phyloP scores from a whole-genome alignment of 2,329 filamentous ascomycete genomes.

The Clonostachys byssicola region DNA sequence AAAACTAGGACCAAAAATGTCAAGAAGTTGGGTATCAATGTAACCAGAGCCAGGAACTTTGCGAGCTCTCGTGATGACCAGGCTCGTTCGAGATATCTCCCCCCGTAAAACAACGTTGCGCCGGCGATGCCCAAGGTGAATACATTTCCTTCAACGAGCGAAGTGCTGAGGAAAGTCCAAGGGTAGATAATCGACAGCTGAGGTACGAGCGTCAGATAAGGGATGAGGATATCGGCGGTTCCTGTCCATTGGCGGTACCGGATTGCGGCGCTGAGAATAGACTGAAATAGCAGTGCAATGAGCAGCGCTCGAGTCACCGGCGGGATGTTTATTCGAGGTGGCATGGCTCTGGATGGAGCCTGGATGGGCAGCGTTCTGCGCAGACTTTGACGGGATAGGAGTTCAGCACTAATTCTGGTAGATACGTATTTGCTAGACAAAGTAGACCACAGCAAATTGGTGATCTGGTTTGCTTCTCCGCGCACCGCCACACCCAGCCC shows the following conservation, averaged over 20 bases:
- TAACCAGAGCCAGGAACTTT: slow-evolving; percentile 78
- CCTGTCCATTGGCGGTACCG: slow-evolving; percentile 66
- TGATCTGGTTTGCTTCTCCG: no score
- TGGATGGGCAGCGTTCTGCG: no score
- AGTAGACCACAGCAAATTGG: no score
- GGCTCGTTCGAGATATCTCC: slow-evolving; percentile 89
- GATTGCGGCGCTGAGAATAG: slow-evolving; percentile 76
- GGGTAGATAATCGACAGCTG: slow-evolving; percentile 81
- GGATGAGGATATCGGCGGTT: slow-evolving; percentile 65
- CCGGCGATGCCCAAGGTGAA: slow-evolving; percentile 77
- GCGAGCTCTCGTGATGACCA: slow-evolving; percentile 91
- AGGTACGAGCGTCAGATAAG: slow-evolving; percentile 85
- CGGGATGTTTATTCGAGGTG: slow-evolving; percentile 84
- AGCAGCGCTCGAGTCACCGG: slow-evolving; percentile 84
- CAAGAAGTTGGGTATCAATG: slow-evolving; percentile 75
- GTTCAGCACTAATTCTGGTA: no score
- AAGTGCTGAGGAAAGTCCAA: slow-evolving; percentile 85
- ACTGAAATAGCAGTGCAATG: slow-evolving; percentile 69
- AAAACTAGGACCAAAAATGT: slow-evolving; percentile 69
- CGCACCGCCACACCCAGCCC: no score
- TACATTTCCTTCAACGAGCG: slow-evolving; percentile 89
- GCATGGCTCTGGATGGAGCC: slow-evolving; percentile 46
- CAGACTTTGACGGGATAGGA: no score
- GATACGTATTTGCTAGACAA: no score
- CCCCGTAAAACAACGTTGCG: slow-evolving; percentile 82